Conservation (phyloP, 129 eudicot genomes). For the Deinandra increscens region DNA sequence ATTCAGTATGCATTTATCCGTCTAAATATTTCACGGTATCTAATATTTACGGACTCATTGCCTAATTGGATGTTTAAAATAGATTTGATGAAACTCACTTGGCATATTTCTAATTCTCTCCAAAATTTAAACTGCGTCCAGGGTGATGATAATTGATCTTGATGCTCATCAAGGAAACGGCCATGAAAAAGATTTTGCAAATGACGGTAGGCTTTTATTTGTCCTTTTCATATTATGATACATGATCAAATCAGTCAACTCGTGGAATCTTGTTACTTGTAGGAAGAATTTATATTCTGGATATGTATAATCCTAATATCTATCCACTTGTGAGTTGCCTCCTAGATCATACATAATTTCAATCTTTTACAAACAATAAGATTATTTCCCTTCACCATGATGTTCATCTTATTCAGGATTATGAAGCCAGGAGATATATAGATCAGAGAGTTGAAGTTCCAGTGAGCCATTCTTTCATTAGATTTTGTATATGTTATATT, state of each 20-base stretch:
- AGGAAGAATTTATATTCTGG: constrained; percentile 92
- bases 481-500: neutral
- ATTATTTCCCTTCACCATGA: neutral
- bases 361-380: neutral
- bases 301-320: constrained; percentile 83
- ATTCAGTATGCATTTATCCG: constrained; percentile 73
- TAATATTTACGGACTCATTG: constrained; percentile 11
- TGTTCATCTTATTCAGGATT: constrained; percentile 50
- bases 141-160: constrained; percentile 93
- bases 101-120: neutral
- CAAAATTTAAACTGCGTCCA: constrained; percentile 26
- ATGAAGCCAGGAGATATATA: constrained; percentile 67
- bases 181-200: constrained; percentile 81
- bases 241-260: constrained; percentile 9
- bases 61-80: neutral
- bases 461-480: constrained; percentile 37
- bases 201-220: constrained; percentile 51
- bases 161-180: constrained; percentile 99
- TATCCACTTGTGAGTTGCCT: constrained; percentile 77
- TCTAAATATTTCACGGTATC: constrained; percentile 69
- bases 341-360: constrained; percentile 5
- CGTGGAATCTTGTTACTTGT: constrained; percentile 23
- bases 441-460: constrained; percentile 82
- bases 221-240: neutral
- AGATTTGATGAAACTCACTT: neutral